Base-by-base conservation (phyloP, 305 asterid species). In the Fraxinus latifolia region DNA sequence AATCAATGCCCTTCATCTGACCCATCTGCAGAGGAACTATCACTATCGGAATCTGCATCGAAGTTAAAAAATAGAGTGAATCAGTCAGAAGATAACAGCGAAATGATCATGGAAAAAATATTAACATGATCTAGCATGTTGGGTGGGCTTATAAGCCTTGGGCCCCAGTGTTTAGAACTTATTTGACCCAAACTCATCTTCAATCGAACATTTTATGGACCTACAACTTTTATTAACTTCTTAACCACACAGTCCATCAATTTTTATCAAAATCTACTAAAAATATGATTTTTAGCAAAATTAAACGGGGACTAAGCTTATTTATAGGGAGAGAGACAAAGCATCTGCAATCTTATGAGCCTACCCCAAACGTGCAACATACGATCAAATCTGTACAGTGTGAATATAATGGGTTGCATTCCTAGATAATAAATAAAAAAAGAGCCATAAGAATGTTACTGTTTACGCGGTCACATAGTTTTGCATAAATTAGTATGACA, bases 41-140 rank as follows among this genome's bases (percentile, higher is more conserved):
- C 92, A 27, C 91, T 89, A 68, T 88, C 94, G 76, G 94, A 90
- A 88, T 90, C 94, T 90, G 92, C 81, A 79, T 14, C 7, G 3
- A 29, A 34, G 58, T 67, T 65, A 58, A 60, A 27, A 58, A 3
- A 42, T 15, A 32, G 23, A 34, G 71, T 34, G 75, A 58, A n/a
- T 11, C 7, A 9, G 33, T 25, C 29, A 0, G 76, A 1, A 39
- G 5, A 53, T 31, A 71, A 55, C 42, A 75, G 76, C 19, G 12
- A 11, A 62, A 39, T 3, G 33, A 58, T 8, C 29, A 1, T 3
- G 74, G 74, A 6, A 27, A 67, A 8, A 11, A 29, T 17, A 76
- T 33, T 36, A 32, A 5, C 58, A 74, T 19, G 67, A 50, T 58
- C 67, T 27, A 17, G 14, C 27, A 53, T 82, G 33, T 42, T 5